Percentiles rank a stretch among this genome's conserved stretches.
Evolutionary conservation across 108 stramenopile genomes (phyloP).

Genomic region (Seminavis robusta): DNA sequence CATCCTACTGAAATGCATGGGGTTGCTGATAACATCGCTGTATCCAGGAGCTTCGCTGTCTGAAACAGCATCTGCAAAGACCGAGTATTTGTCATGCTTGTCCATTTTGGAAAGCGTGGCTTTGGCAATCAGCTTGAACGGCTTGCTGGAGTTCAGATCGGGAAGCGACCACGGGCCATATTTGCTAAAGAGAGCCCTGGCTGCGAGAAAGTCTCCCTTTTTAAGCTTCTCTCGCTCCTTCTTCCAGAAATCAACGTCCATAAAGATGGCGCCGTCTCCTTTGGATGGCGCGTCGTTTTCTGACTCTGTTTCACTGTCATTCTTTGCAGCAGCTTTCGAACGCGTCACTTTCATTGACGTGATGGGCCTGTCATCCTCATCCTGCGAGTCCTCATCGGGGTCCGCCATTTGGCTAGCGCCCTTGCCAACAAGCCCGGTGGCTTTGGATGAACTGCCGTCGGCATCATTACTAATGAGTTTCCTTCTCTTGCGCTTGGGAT

Average conservation of each 20-base stretch:
- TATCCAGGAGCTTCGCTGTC: constrained; percentile 77
- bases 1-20: constrained; percentile 77
- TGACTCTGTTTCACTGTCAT: not conserved
- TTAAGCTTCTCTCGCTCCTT: constrained; percentile 35
- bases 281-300: constrained; percentile 3
- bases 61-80: constrained; percentile 69
- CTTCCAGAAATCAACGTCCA: constrained; percentile 42
- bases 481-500: not conserved
- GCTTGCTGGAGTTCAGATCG: constrained; percentile 21
- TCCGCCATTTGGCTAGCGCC: not conserved
- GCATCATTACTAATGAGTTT: not conserved
- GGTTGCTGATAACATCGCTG: constrained; percentile 53
- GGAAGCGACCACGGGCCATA: constrained; percentile 70
- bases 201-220: constrained; percentile 44
- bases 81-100: constrained; percentile 52
- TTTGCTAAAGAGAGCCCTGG: constrained; percentile 40
- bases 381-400: not conserved
- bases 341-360: constrained; percentile 7
- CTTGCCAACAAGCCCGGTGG: not conserved
- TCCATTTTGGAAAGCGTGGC: constrained; percentile 48
- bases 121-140: constrained; percentile 58
- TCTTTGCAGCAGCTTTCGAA: constrained; percentile 3
- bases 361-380: constrained; percentile 20
- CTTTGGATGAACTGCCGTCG: not conserved
- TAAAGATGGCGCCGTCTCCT: constrained; percentile 4